Evolutionary conservation across 2,329 filamentous ascomycete genomes (phyloP).

Genomic region (Venturia pyrina): DNA sequence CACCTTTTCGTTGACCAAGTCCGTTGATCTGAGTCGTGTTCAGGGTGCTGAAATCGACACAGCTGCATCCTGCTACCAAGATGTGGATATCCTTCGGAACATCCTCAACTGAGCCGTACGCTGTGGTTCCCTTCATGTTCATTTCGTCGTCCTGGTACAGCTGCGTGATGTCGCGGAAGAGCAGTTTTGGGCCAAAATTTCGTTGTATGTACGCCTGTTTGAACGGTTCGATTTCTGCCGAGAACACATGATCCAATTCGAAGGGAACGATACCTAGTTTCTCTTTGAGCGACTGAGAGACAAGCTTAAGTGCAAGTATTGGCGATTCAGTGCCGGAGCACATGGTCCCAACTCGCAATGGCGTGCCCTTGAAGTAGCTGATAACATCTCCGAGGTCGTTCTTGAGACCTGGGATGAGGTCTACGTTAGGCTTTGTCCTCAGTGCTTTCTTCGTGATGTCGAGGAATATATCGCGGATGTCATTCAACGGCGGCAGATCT

Average conservation of each 20-base stretch:
- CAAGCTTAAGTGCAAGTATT: constrained; percentile 52
- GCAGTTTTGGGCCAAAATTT: constrained; percentile 32
- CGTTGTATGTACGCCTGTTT: constrained; percentile 40
- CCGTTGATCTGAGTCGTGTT: constrained; percentile 46
- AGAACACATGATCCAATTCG: constrained; percentile 31
- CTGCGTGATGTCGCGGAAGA: constrained; percentile 37
- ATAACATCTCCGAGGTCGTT: constrained; percentile 14
- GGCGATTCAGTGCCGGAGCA: constrained; percentile 73
- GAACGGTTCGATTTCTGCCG: constrained; percentile 35
- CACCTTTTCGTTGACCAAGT: constrained; percentile 42
- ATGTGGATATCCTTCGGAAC: constrained; percentile 54
- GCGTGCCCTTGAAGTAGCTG: constrained; percentile 23
- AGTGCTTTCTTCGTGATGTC: constrained; percentile 35
- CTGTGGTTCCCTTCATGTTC: constrained; percentile 45
- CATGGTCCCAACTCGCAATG: constrained; percentile 55
- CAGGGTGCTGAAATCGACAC: constrained; percentile 61
- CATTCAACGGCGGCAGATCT: constrained; percentile 35
- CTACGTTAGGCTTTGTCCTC: constrained; percentile 22
- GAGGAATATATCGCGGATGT: constrained; percentile 40
- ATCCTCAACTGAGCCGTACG: constrained; percentile 48
- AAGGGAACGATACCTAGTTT: constrained; percentile 15
- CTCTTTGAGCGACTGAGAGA: constrained; percentile 28
- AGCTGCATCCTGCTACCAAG: constrained; percentile 63
- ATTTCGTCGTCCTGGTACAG: constrained; percentile 49
- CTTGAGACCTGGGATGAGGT: no score